Evolutionary conservation across 768 basidiomycete genomes (phyloP), one percentile per base, ranked within the genome.

Genomic region (Piloderma croceum): DNA sequence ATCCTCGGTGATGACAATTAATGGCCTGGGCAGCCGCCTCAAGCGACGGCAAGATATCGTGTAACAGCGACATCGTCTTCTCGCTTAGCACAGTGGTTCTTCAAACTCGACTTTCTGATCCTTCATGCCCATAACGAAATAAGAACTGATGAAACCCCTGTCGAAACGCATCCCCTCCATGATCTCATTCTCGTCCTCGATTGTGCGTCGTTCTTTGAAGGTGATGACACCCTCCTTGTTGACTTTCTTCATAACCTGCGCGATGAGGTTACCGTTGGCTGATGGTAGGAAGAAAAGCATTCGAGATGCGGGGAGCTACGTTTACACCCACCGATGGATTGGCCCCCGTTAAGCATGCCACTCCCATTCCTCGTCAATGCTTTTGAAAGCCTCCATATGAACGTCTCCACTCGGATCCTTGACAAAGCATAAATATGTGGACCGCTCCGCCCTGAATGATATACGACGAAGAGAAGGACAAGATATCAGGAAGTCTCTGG

Each of bases 91-190:
- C 54, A 83, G 68, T 12, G 94, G 94, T 68, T 97, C 97, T 71
- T 99, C 94, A 48, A 96, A 87, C 62, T 98, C 93, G 70, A 85
- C 86, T 62, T 87, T 90, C 62, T 97, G 94, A 32, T 76, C 58
- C 78, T 98, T 97, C 73, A 93, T 86, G 69, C 98, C 91, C 49
- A 94, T 99, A 66, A 99, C 81, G 63, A 98, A 96, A 78, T 97
- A 97, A 1, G 93, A 90, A 1, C 89, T 91, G 67, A 97, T 94
- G 76, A 79, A 99, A 18, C 94, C 94, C 39, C 94, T 87, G 78
- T 99, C 94, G 69, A 99, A 98, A 56, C 92, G 83, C 94, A 99
- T 99, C 64, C 94, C 94, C 69, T 99, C 94, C 20, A 94, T 97
- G 56, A 99, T 92, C 63, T 99, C 94, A 60, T 97, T 97, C 67